Conservation (phyloP, 257 asterid genomes). For the Anisodus acutangulus region DNA sequence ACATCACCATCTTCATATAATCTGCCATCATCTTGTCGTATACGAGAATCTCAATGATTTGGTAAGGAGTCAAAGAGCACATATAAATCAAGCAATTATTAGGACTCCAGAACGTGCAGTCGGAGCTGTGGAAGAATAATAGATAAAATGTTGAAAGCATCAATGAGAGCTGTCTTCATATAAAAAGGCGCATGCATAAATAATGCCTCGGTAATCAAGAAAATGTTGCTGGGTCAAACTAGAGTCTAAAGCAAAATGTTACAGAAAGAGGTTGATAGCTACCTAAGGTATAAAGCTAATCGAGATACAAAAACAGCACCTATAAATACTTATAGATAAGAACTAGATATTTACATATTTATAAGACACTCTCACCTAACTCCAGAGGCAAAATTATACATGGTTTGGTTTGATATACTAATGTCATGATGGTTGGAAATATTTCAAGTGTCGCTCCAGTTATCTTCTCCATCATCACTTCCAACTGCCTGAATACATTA, state of each 20-base stretch:
- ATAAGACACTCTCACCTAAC: slow-evolving; percentile 21
- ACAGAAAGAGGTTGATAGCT: slow-evolving; percentile 27
- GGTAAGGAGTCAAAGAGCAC: neutral
- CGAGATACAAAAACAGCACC: slow-evolving; percentile 27
- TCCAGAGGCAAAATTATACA: slow-evolving; percentile 31
- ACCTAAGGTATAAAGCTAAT: slow-evolving; percentile 20
- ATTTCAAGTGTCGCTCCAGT: slow-evolving; percentile 52
- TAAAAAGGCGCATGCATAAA: neutral
- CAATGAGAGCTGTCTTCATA: neutral
- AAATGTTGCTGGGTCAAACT: slow-evolving; percentile 23
- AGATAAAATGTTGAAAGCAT: neutral
- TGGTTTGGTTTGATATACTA: neutral
- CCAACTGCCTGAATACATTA: slow-evolving; percentile 72
- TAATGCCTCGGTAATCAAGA: slow-evolving; percentile 11
- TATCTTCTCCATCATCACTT: slow-evolving; percentile 73
- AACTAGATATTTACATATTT: slow-evolving; percentile 36
- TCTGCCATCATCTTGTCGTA: neutral
- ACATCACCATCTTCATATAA: neutral
- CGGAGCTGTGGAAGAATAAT: neutral
- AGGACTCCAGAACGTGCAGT: neutral
- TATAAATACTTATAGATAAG: slow-evolving; percentile 26
- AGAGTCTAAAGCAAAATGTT: neutral
- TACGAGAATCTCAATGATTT: neutral
- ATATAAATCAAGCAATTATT: neutral
- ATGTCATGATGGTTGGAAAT: slow-evolving; percentile 2